Evolutionary conservation across 1,139 yeast genomes (phyloP).

Genomic region (Geotrichum siamense): DNA sequence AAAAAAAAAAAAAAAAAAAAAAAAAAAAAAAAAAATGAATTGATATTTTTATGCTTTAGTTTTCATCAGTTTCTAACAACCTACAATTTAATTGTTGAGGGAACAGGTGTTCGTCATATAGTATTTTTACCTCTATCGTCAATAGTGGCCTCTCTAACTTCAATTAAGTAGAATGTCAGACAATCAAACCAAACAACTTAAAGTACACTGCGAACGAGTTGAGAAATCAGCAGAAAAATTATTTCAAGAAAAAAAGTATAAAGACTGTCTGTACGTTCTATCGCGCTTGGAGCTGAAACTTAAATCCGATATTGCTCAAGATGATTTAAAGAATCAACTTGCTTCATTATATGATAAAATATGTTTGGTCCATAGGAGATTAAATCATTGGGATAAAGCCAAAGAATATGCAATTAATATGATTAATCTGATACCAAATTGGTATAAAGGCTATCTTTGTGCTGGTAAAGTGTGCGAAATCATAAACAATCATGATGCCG

Average conservation of each 20-base stretch:
- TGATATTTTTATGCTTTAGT: too few species aligned
- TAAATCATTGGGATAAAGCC: slow-evolving; percentile 1
- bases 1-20: too few species aligned
- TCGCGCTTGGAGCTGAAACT: slow-evolving; percentile 5
- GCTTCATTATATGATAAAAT: slow-evolving; percentile 6
- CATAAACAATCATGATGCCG: slow-evolving; percentile 6
- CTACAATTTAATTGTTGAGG: too few species aligned
- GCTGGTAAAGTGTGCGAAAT: slow-evolving; percentile 13
- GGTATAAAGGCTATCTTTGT: slow-evolving; percentile 14
- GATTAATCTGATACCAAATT: slow-evolving; percentile 5
- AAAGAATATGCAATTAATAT: slow-evolving; percentile 6
- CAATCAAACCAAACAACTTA: too few species aligned
- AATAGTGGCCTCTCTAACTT: too few species aligned
- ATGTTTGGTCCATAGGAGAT: slow-evolving; percentile 10
- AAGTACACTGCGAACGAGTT: neutral
- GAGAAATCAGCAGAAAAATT: slow-evolving; percentile 3
- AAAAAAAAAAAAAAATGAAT: too few species aligned
- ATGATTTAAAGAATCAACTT: neutral
- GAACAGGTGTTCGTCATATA: too few species aligned
- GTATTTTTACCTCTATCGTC: too few species aligned
- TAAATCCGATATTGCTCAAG: neutral
- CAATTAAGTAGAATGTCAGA: too few species aligned
- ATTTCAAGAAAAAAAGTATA: slow-evolving; percentile 2
- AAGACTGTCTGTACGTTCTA: slow-evolving; percentile 6
- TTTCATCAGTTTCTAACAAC: too few species aligned